Base-by-base conservation (phyloP, 2,329 filamentous ascomycete species). In the Exophiala mesophila region DNA sequence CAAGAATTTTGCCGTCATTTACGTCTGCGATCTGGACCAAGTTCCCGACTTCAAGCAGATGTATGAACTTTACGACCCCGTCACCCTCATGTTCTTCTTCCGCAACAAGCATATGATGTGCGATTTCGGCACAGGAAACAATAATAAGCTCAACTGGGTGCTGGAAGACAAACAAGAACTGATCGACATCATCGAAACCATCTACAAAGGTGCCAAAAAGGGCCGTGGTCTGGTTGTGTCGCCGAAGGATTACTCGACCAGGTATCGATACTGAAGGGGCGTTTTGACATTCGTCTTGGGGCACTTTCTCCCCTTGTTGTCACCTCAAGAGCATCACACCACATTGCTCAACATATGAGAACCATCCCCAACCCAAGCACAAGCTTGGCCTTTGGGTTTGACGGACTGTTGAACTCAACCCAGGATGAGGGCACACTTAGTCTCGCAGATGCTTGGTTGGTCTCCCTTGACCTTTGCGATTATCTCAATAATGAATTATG, bases 131-230 rank as follows among this genome's bases (percentile, higher is more conserved):
- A 98, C 92, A 2, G 92, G 92, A 53, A 95, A 98, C 70, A 98
- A 98, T 67, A 98, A 98, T 66, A 97, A 97, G 66, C 73, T 96
- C 55, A 96, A 96, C 63, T 95, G 88, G 83, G 87, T 95, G 35
- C 72, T 94, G 39, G 89, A 97, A 67, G 90, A 98, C 62, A 97
- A 98, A 70, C 90, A 97, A 65, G 92, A 98, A 70, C 73, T 98
- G 59, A 94, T 98, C 59, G 92, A 98, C 67, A 98, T 98, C 54
- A 82, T 97, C 60, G 92, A 98, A 74, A 96, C 89, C 3, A 89
- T 98, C 49, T 98, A 97, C 64, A 82, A 89, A 45, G 92, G 92
- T n/a, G 92, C 92, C 21, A 97, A 95, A 76, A 98, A 98, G 71
- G 92, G 94, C 1, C 76, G 90, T 39, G 92, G 94, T 83, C 69